Base-by-base conservation (phyloP, 192 early-diverging fungal species). In the Coemansia sp. region DNA sequence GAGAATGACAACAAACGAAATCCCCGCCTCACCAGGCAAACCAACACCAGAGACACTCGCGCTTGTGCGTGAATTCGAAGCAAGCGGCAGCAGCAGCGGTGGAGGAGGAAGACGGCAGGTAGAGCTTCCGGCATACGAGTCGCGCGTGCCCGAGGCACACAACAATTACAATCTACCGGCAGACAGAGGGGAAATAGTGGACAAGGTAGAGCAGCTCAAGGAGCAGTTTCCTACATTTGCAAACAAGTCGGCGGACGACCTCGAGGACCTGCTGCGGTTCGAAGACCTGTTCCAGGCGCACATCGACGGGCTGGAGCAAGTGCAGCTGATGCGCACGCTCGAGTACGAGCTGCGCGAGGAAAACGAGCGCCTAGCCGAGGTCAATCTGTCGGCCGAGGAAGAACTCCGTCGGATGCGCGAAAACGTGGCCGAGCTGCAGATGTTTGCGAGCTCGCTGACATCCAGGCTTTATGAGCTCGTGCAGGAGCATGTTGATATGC, bases 211-310 rank as follows among this genome's bases (percentile, higher is more conserved):
- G 23, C 57, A 47, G 10, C 75, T 84, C 0, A 56, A 60, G 26
- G 78, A 76, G 52, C 77, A 84, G 32, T 84, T 80, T 43, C 83
- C 83, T 3, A 84, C 83, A 8, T 84, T 84, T 70, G 83, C 77
- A 21, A 84, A 84, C 70, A 84, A 84, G 65, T 77, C 83, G 2
- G 77, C 83, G 1, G 83, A 80, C 41, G 83, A 84, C 65, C 65
- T 84, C 0, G 74, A 79, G 45, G 83, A 84, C 58, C 68, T 84
- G 5, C 56, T 84, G 37, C 77, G 74, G 15, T 84, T 75, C 60
- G 83, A 80, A 42, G 83, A 84, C 62, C 69, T 84, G 50, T 84
- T 84, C 61, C 83, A 80, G 49, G 77, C 83, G 23, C 78, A 84
- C 47, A 80, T 84, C 23, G 76, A 84, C 50, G 83, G 83, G 39